Conservation (phyloP, 305 asterid genomes). For the Coffea humblotiana region DNA sequence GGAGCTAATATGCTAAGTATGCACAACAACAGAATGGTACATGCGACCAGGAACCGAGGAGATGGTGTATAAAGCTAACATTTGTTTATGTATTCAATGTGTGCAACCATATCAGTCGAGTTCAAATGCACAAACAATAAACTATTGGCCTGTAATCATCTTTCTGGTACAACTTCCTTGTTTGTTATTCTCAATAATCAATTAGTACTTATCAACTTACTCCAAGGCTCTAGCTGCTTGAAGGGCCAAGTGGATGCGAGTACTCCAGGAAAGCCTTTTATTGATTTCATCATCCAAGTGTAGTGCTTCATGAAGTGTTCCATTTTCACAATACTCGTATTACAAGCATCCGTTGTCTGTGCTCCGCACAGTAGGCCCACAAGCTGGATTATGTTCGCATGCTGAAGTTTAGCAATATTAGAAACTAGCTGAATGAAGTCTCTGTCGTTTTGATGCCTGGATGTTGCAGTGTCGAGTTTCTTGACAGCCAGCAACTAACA, state of each 20-base stretch:
- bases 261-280: conserved; percentile 77
- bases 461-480: conserved; percentile 60
- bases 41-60: neutral
- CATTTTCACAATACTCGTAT: conserved; percentile 63
- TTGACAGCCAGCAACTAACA: conserved; percentile 77
- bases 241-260: conserved; percentile 77
- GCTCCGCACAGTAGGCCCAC: conserved; percentile 84
- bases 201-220: conserved; percentile 46
- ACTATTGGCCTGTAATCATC: neutral
- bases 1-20: neutral
- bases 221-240: conserved; percentile 92
- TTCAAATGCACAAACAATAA: neutral
- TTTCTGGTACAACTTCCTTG: neutral
- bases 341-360: conserved; percentile 75
- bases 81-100: neutral
- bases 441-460: conserved; percentile 52
- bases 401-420: conserved; percentile 55
- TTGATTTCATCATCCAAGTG: conserved; percentile 65
- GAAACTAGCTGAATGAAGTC: conserved; percentile 74
- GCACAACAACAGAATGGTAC: neutral
- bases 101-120: neutral
- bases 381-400: conserved; percentile 63
- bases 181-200: neutral
- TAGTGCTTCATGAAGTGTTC: conserved; percentile 85
- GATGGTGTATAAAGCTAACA: neutral